phyloP scores from a whole-genome alignment of 129 eudicot genomes.

The Flaveria linearis region DNA sequence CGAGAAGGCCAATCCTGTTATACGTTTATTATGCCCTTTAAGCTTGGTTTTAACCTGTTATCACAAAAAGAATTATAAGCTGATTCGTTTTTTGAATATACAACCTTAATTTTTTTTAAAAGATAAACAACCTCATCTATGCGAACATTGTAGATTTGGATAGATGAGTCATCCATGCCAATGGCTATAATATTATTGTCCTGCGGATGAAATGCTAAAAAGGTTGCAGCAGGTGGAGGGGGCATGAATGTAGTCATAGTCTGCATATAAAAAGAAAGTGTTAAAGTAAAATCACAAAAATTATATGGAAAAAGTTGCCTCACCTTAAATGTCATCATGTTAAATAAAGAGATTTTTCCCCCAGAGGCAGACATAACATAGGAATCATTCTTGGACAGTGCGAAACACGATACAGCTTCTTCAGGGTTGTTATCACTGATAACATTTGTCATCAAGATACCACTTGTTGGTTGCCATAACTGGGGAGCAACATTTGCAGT shows the following conservation, averaged over 20 bases:
- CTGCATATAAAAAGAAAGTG: constrained; percentile 39
- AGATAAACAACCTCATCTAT: constrained; percentile 66
- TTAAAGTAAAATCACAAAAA: not conserved
- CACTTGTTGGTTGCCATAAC: constrained; percentile 89
- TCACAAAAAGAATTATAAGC: constrained; percentile 7
- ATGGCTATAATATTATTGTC: constrained; percentile 87
- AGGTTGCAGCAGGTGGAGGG: constrained; percentile 92
- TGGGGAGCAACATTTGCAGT: constrained; percentile 62
- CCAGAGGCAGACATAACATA: constrained; percentile 95
- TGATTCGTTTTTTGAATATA: not conserved
- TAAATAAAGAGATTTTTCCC: constrained; percentile 79
- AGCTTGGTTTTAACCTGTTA: constrained; percentile 77
- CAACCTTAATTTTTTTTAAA: not conserved
- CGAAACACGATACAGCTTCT: constrained; percentile 86
- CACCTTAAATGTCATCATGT: constrained; percentile 94
- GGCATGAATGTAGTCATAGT: constrained; percentile 95
- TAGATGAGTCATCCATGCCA: constrained; percentile 92
- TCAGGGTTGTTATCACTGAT: constrained; percentile 68
- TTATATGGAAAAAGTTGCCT: not conserved
- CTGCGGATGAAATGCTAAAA: constrained; percentile 87
- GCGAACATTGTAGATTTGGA: constrained; percentile 84
- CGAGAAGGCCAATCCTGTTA: constrained; percentile 86
- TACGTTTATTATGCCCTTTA: constrained; percentile 84
- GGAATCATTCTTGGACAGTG: constrained; percentile 86
- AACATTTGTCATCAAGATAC: constrained; percentile 83